Evolutionary conservation across 2,329 filamentous ascomycete genomes (phyloP).

Genomic region (Botrytis porri): DNA sequence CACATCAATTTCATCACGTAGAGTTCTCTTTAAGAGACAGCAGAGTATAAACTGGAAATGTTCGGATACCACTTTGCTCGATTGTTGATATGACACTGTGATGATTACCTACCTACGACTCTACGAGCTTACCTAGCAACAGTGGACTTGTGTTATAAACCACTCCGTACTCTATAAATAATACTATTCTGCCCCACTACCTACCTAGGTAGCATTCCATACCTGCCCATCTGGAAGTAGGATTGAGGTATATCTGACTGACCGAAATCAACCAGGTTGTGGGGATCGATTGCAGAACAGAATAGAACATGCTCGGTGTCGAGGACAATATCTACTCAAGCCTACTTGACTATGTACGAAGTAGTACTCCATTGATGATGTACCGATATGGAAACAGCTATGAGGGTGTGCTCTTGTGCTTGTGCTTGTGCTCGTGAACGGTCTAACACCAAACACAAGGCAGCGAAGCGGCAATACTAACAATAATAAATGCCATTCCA

Average conservation of each 20-base stretch:
- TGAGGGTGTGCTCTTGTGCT: background rate
- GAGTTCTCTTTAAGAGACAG: background rate
- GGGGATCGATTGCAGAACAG: background rate
- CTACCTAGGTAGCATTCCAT: background rate
- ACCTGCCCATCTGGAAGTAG: background rate
- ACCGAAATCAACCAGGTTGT: background rate
- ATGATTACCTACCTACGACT: background rate
- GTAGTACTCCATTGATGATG: background rate
- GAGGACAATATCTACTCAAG: background rate
- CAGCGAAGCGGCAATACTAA: background rate
- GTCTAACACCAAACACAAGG: background rate
- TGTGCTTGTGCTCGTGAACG: constrained; percentile 1
- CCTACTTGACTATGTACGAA: background rate
- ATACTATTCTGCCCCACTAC: background rate
- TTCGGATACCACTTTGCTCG: background rate
- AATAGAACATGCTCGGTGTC: background rate
- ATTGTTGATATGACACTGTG: background rate
- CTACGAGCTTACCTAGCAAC: background rate
- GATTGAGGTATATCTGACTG: background rate
- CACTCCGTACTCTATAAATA: background rate
- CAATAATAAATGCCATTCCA: background rate
- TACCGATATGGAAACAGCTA: background rate
- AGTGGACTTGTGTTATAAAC: background rate
- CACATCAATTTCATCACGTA: background rate
- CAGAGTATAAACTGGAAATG: background rate